Evolutionary conservation across 2,329 filamentous ascomycete species (phyloP).

Genomic region (Orbilia brochopaga): DNA sequence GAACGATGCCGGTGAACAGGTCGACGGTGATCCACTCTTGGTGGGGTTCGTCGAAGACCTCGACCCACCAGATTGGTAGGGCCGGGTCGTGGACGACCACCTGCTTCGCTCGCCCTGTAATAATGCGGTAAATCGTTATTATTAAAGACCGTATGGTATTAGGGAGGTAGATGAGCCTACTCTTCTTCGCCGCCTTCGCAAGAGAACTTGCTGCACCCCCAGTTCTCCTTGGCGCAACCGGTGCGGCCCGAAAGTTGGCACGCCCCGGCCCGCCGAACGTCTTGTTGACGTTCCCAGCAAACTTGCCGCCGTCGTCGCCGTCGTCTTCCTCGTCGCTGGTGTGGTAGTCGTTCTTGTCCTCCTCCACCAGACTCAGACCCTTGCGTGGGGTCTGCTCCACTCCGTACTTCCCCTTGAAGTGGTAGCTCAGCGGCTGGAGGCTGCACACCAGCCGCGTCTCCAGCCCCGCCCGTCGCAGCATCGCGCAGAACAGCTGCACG

Average conservation of each 20-base stretch:
- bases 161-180: constrained; percentile 4
- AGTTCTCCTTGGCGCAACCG: constrained; percentile 25
- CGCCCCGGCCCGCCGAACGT: constrained; percentile 44
- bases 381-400: constrained; percentile 38
- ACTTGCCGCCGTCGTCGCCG: neutral
- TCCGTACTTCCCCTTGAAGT: constrained; percentile 43
- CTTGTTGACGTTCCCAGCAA: constrained; percentile 39
- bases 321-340: constrained; percentile 32
- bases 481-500: constrained; percentile 85
- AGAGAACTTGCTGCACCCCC: constrained; percentile 1
- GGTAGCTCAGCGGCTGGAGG: constrained; percentile 70
- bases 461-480: constrained; percentile 82
- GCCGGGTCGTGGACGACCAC: constrained; percentile 70
- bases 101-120: constrained; percentile 55
- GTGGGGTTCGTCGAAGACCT: constrained; percentile 81
- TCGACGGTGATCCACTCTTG: constrained; percentile 94
- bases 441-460: constrained; percentile 86
- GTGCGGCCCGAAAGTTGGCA: constrained; percentile 36
- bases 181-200: constrained; percentile 23
- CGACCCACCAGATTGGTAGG: constrained; percentile 91
- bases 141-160: neutral
- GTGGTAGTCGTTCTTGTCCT: constrained; percentile 45
- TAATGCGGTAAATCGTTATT: constrained; percentile 48
- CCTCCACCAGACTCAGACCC: constrained; percentile 39
- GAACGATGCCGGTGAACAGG: constrained; percentile 77